phyloP scores from a whole-genome alignment of 495 filamentous ascomycete species.

The Aspergillus affinis region DNA sequence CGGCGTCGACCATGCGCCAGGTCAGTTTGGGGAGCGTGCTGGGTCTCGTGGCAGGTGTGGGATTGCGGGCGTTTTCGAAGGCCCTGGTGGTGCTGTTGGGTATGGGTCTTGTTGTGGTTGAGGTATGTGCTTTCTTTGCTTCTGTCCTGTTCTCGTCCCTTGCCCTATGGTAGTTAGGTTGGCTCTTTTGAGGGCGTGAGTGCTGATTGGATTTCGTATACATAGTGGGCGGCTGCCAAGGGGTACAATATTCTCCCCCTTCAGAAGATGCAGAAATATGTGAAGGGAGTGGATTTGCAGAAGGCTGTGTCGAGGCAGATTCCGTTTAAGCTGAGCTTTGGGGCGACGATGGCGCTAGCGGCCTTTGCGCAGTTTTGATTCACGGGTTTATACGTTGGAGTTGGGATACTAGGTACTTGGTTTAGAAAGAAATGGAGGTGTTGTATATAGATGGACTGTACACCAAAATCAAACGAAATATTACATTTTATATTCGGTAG shows the following conservation, averaged over 20 bases:
- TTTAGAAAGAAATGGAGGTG: neutral
- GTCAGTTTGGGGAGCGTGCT: conserved; percentile 68
- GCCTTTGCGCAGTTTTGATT: conserved; percentile 60
- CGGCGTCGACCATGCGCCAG: conserved; percentile 58
- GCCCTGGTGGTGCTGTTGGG: conserved; percentile 72
- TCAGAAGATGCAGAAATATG: conserved; percentile 56
- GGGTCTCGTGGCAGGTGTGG: conserved; percentile 67
- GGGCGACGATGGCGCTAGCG: conserved; percentile 71
- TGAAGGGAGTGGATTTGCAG: conserved; percentile 56
- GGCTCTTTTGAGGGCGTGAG: too few relatives aligned
- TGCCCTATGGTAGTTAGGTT: neutral
- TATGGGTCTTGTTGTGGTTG: conserved; percentile 64
- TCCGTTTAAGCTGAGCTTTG: conserved; percentile 79
- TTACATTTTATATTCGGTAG: neutral
- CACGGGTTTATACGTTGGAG: neutral
- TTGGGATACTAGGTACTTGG: neutral
- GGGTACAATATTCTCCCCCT: conserved; percentile 72
- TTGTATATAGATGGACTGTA: neutral
- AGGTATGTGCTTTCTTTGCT: too few relatives aligned
- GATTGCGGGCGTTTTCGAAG: conserved; percentile 72
- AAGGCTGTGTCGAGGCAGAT: conserved; percentile 63
- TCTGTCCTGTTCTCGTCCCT: conserved; percentile 5
- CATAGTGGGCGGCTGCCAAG: conserved; percentile 66
- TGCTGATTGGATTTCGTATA: conserved; percentile 1
- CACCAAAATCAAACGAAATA: neutral